phyloP scores from a whole-genome alignment of 768 basidiomycete genomes.

The Rhodotorula sphaerocarpa region DNA sequence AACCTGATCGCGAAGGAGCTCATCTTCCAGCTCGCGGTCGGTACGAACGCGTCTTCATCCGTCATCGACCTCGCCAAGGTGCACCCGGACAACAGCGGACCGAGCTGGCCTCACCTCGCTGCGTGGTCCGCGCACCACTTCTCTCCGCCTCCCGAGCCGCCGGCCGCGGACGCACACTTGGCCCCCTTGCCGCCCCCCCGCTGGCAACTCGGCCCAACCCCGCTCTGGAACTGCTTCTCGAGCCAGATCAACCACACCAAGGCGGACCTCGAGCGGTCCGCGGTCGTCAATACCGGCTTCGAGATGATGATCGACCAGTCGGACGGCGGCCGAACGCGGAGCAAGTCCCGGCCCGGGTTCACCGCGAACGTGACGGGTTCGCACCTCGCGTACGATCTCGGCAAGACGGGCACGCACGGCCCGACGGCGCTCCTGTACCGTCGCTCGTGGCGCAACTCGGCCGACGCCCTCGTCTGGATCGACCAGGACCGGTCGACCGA shows the following conservation, averaged over 20 bases:
- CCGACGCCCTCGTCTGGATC: neutral
- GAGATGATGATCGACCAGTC: neutral
- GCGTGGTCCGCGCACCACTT: neutral
- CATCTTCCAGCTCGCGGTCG: neutral
- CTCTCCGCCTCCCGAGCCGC: neutral
- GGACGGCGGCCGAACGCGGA: neutral
- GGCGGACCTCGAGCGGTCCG: neutral
- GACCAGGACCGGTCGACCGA: neutral
- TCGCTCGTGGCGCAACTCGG: neutral
- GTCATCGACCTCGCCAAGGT: neutral
- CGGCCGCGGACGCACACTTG: neutral
- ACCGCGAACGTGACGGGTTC: neutral
- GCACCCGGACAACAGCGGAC: neutral
- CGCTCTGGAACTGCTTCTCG: neutral
- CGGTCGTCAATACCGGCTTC: neutral
- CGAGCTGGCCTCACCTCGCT: neutral
- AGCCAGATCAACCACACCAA: neutral
- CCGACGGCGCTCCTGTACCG: constrained; percentile 1
- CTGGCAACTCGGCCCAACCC: neutral
- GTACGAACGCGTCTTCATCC: neutral
- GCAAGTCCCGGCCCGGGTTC: neutral
- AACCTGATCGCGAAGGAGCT: neutral
- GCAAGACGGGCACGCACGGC: neutral
- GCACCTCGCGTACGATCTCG: neutral
- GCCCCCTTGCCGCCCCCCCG: neutral